Evolutionary conservation across 1,284 basidiomycete species (phyloP), one percentile per base, ranked within the genome.

Genomic region (Leucoagaricus sp.): DNA sequence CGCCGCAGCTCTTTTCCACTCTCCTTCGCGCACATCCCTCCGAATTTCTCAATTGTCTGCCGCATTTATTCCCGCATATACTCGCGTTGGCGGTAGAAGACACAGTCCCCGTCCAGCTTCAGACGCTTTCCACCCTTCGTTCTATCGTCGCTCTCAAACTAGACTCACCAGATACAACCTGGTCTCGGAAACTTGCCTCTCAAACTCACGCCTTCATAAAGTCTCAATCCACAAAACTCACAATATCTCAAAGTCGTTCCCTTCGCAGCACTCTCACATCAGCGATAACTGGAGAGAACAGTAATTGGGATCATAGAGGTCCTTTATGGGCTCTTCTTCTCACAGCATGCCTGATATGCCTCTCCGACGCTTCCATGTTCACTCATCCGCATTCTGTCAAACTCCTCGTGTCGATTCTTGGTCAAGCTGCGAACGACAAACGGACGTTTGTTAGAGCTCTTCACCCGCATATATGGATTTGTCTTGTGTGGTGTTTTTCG

Each of bases 401-500:
- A 60, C 67, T 82, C 29, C 64, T 79, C 34, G 59, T 79, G 7
- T 64, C 67, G 6, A 65, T 69, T 1, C 66, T 83, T 13, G 66
- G 64, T 5, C 59, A 64, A 44, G 61, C 73, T 1, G 65, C 69
- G 8, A 63, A 51, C 1, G 72, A 76, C 58, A 70, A 72, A 47
- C 66, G 67, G 19, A 64, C 66, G 9, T 54, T 65, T 12, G 65
- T 76, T 8, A 69, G 70, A 9, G 65, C 68, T 8, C 65, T 81
- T 8, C 76, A 80, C 49, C 64, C 76, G 0, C 74, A 76, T 38
- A 65, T 80, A 21, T 87, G 84, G 84, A 74, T 71, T 52, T 76
- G 79, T 50, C 68, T 85, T 15, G 67, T 85, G 25, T 86, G 85
- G 84, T 74, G 78, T 0, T 84, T 80, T 58, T 68, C 73, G 13